These are phyloP conservation scores for Fusarium camptoceras DNA, from an alignment of 2,329 filamentous ascomycete genomes.

Conservation along the genomic window DNA sequence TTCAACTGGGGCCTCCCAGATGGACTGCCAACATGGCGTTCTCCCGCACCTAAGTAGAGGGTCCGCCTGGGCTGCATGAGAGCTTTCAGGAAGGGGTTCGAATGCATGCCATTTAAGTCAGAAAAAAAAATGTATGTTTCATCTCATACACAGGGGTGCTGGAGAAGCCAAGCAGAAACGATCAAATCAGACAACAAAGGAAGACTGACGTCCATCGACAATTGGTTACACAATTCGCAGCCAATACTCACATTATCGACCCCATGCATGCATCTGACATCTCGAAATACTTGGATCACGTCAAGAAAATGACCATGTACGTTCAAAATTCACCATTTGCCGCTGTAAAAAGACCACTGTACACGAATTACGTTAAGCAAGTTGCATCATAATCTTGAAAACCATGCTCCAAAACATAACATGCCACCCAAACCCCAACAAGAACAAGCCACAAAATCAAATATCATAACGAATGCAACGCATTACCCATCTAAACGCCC, in stretches of 20 bases:
- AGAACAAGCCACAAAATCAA: conserved; percentile 20
- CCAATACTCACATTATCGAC: background rate
- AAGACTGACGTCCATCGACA: background rate
- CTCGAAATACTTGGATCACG: background rate
- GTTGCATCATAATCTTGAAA: conserved; percentile 37
- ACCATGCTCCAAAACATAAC: conserved; percentile 35
- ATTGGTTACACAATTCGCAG: background rate
- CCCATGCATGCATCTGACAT: background rate
- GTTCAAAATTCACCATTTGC: conserved; percentile 11
- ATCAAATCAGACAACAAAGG: background rate
- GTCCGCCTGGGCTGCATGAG: conserved; percentile 24
- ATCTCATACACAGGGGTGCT: background rate
- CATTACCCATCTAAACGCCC: conserved; percentile 38
- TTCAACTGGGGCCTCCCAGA: conserved; percentile 22
- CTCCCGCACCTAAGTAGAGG: conserved; percentile 22
- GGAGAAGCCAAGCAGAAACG: background rate
- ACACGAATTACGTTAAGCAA: conserved; percentile 5
- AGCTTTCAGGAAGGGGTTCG: conserved; percentile 17
- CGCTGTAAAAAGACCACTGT: background rate
- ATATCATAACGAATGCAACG: conserved; percentile 16
- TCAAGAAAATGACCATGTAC: conserved; percentile 1
- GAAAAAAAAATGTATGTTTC: background rate
- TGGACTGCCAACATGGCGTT: conserved; percentile 37
- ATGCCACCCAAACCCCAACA: conserved; percentile 37
- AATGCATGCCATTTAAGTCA: conserved; percentile 11